Evolutionary conservation across 2,329 filamentous ascomycete species (phyloP).

Genomic region (Aureobasidium melanogenum): DNA sequence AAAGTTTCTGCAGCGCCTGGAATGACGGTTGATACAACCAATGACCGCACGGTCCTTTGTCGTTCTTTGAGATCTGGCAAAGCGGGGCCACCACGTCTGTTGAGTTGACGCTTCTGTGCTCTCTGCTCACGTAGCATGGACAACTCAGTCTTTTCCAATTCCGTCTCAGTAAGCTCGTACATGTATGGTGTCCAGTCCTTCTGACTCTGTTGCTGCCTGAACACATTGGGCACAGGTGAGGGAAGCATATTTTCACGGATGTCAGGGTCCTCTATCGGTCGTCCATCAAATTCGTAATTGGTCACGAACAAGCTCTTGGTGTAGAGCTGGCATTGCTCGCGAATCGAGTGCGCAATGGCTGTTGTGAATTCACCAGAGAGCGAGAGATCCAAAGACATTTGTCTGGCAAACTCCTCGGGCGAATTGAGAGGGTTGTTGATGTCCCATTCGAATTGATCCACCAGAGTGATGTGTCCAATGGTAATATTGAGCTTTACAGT

Average conservation of each 20-base stretch:
- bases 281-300: constrained; percentile 88
- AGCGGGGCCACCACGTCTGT: constrained; percentile 82
- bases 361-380: constrained; percentile 94
- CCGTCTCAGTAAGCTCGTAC: constrained; percentile 85
- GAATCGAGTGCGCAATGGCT: constrained; percentile 93
- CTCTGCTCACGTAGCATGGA: constrained; percentile 91
- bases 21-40: constrained; percentile 85
- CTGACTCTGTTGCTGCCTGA: constrained; percentile 82
- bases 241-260: constrained; percentile 76
- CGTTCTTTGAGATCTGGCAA: constrained; percentile 94
- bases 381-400: constrained; percentile 83
- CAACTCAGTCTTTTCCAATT: constrained; percentile 82
- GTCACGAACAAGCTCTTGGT: constrained; percentile 87
- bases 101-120: constrained; percentile 90
- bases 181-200: constrained; percentile 92
- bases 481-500: constrained; percentile 95
- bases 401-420: constrained; percentile 84
- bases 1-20: constrained; percentile 73
- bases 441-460: constrained; percentile 99
- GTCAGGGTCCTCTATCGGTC: constrained; percentile 86
- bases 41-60: constrained; percentile 83
- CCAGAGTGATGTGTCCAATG: constrained; percentile 84
- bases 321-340: constrained; percentile 91
- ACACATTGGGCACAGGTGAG: constrained; percentile 71
- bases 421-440: constrained; percentile 92